Evolutionary conservation across 2,329 filamentous ascomycete genomes (phyloP).

Genomic region (Ascochyta fabae): DNA sequence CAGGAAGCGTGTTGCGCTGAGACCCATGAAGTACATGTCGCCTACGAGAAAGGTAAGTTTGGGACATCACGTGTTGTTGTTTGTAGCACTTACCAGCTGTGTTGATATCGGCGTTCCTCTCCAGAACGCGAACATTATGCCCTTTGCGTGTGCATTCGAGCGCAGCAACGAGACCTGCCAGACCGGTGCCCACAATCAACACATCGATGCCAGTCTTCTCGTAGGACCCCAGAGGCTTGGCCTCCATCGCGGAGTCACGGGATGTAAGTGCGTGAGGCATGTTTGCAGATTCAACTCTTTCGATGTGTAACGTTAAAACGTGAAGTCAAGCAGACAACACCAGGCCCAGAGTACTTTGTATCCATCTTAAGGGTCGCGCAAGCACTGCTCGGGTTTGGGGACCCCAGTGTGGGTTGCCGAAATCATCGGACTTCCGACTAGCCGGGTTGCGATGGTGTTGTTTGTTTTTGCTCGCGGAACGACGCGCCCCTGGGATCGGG

Average conservation of each 20-base stretch:
- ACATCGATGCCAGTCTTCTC: constrained; percentile 51
- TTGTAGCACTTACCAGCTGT: constrained; percentile 53
- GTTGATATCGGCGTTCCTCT: constrained; percentile 58
- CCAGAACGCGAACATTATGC: constrained; percentile 49
- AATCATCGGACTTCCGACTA: constrained; percentile 21
- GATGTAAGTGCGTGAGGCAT: constrained; percentile 54
- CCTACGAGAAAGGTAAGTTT: constrained; percentile 44
- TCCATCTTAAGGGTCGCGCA: constrained; percentile 23
- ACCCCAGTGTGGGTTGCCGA: constrained; percentile 29
- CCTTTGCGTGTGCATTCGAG: constrained; percentile 51
- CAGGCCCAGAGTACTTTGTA: constrained; percentile 12
- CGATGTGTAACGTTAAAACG: constrained; percentile 6
- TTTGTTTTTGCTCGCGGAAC: constrained; percentile 6
- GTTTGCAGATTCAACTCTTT: constrained; percentile 13
- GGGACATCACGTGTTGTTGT: neutral
- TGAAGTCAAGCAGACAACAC: constrained; percentile 10
- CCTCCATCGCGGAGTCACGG: constrained; percentile 55
- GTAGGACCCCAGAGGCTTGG: constrained; percentile 61
- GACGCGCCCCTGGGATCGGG: constrained; percentile 1
- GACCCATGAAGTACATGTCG: constrained; percentile 67
- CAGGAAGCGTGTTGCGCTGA: constrained; percentile 62
- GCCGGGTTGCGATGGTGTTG: constrained; percentile 15
- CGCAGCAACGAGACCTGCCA: constrained; percentile 48
- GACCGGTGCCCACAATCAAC: constrained; percentile 49
- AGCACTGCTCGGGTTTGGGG: constrained; percentile 28